Conservation (phyloP, 2,329 filamentous ascomycete genomes). For the Dissoconium aciculare region DNA sequence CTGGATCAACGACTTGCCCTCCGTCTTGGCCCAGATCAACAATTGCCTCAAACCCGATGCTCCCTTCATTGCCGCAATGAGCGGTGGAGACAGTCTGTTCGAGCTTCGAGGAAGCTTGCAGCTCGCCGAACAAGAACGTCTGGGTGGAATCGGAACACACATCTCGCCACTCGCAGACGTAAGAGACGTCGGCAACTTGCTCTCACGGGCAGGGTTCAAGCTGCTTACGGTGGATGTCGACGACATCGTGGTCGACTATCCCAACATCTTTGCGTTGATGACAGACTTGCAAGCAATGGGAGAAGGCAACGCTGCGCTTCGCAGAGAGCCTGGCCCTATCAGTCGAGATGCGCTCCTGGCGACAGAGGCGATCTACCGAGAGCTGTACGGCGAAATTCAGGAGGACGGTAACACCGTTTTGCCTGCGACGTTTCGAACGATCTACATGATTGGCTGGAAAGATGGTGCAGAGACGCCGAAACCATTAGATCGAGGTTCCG, state of each 20-base stretch:
- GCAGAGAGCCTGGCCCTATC: conserved; percentile 65
- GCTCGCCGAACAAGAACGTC: conserved; percentile 75
- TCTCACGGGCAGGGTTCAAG: conserved; percentile 81
- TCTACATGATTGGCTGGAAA: conserved; percentile 99
- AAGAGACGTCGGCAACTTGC: conserved; percentile 71
- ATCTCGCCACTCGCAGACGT: conserved; percentile 88
- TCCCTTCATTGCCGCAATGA: conserved; percentile 91
- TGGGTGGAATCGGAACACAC: conserved; percentile 82
- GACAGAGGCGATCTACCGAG: conserved; percentile 73
- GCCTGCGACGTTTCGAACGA: conserved; percentile 85
- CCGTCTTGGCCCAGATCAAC: conserved; percentile 71
- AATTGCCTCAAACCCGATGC: conserved; percentile 73
- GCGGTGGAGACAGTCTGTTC: conserved; percentile 84
- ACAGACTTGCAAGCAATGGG: conserved; percentile 91
- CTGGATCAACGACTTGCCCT: conserved; percentile 95
- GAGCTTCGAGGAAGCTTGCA: conserved; percentile 89
- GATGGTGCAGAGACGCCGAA: conserved; percentile 63
- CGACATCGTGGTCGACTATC: conserved; percentile 91
- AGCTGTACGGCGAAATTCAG: conserved; percentile 61
- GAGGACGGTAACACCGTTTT: conserved; percentile 46
- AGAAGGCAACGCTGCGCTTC: conserved; percentile 75
- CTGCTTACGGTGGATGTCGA: conserved; percentile 94
- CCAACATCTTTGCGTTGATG: conserved; percentile 81
- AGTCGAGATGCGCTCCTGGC: conserved; percentile 73
- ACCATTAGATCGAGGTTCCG: conserved; percentile 70